Evolutionary conservation across 352 stramenopile genomes (phyloP).

Genomic region (Pythium aristosporum): DNA sequence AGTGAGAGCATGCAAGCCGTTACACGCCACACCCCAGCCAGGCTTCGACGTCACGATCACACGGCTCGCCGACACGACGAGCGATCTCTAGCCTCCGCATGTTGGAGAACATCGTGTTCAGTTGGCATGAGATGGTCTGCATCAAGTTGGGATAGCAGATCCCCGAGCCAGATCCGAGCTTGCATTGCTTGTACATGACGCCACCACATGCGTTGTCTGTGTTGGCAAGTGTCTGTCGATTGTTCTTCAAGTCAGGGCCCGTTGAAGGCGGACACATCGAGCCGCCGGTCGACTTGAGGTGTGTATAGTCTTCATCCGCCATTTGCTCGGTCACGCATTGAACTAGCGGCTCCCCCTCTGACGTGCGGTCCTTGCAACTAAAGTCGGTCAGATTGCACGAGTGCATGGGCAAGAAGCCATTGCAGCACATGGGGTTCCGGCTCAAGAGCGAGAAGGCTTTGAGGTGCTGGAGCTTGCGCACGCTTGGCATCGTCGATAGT

Average conservation of each 20-base stretch:
- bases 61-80: constrained; percentile 8
- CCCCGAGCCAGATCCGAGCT: not conserved
- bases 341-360: constrained; percentile 5
- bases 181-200: constrained; percentile 23
- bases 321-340: constrained; percentile 6
- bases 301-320: not conserved
- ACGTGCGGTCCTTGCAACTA: constrained; percentile 11
- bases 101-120: not conserved
- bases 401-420: constrained; percentile 17
- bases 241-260: constrained; percentile 6
- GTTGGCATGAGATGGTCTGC: constrained; percentile 8
- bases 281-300: not conserved
- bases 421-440: constrained; percentile 20
- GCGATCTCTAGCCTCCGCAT: constrained; percentile 18
- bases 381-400: constrained; percentile 17
- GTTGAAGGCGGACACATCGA: not conserved
- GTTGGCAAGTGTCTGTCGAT: constrained; percentile 1
- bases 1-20: not conserved
- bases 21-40: constrained; percentile 14
- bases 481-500: not conserved
- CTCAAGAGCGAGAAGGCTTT: constrained; percentile 7
- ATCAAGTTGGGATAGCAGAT: constrained; percentile 21
- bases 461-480: constrained; percentile 5
- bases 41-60: constrained; percentile 9
- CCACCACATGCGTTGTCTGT: constrained; percentile 18